Evolutionary conservation across 2,329 filamentous ascomycete genomes (phyloP), one percentile per base, ranked within the genome.

Genomic region (Diaporthe ampelina): DNA sequence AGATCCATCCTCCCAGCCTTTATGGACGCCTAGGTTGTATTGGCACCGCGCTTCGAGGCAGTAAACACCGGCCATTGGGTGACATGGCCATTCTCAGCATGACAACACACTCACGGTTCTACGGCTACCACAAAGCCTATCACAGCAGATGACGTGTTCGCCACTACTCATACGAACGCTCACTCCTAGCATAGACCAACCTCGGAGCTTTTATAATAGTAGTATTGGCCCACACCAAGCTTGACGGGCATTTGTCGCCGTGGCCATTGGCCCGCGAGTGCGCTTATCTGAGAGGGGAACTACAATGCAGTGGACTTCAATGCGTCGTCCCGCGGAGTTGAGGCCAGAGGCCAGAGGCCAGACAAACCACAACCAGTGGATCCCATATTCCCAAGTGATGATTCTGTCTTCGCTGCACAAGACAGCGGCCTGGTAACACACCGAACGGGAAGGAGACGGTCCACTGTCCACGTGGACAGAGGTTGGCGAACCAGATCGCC

Each of bases 401-500:
- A 19, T 10, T 24, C 3, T 50, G n/a, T 40, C 21, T 40, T 4
- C 48, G 32, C 63, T 40, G 32, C 48, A 54, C 48, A 11, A 54
- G n/a, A 19, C 48, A 32, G n/a, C 69, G 45, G 17, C 32, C 32
- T 35, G 37, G 24, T 48, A 29, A 52, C 57, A 54, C 45, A n/a
- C 13, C 57, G 58, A 54, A 43, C 43, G 24, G n/a, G 24, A 57
- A 72, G 21, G 35, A 4, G n/a, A 21, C 45, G 48, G 37, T 43
- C 57, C 70, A 43, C 57, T 11, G 70, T 71, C 43, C 40, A 61
- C 69, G 58, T 72, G 57, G 57, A 26, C 48, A 40, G 26, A 21
- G 24, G 63, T 54, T 26, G 32, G 63, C 48, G 48, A 68, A 68
- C 48, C 48, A 68, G 63, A 54, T 68, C 63, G 48, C 32, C 48